phyloP scores from a whole-genome alignment of 192 early-diverging fungal species.

The Podila epigama region DNA sequence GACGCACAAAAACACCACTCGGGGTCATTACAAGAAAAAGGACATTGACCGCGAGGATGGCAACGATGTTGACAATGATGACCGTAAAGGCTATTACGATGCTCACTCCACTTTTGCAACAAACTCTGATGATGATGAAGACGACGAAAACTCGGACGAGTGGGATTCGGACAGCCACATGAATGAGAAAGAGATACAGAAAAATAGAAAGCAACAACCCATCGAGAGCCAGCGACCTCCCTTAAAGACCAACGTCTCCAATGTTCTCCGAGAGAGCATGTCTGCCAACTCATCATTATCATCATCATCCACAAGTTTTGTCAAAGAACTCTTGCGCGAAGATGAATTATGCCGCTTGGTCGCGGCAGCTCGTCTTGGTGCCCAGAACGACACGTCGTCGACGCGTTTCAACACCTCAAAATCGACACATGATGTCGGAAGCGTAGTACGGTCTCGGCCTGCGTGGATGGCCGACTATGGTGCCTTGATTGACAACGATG shows the following conservation, averaged over 20 bases:
- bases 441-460: too few species aligned
- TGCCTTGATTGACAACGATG: background rate
- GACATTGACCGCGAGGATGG: background rate
- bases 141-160: background rate
- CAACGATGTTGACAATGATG: background rate
- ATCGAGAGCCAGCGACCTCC: background rate
- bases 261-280: background rate
- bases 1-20: background rate
- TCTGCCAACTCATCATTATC: background rate
- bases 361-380: background rate
- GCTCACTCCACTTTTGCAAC: background rate
- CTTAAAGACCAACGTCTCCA: background rate
- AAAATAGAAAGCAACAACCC: background rate
- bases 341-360: constrained; percentile 14
- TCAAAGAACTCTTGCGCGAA: constrained; percentile 22
- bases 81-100: background rate
- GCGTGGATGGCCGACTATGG: background rate
- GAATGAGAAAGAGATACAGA: too few species aligned
- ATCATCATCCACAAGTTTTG: constrained; percentile 11
- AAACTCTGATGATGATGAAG: background rate
- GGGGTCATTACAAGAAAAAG: background rate
- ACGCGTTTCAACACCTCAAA: background rate
- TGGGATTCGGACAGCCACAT: background rate
- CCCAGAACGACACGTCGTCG: background rate
- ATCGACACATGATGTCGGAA: background rate